Conservation (phyloP, 2,329 filamentous ascomycete genomes). For the Diaporthe capsici region DNA sequence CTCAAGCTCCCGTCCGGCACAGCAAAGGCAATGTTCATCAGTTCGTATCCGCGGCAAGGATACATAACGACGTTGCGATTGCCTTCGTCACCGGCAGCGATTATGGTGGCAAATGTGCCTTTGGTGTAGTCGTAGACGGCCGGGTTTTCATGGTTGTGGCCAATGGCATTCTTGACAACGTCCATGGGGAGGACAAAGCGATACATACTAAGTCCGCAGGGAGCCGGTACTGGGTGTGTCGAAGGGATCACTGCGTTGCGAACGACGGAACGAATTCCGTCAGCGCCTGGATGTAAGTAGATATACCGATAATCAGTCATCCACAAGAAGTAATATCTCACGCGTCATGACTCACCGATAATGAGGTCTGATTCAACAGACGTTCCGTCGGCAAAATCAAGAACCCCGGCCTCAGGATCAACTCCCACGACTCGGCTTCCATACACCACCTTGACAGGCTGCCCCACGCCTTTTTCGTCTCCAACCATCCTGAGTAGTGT, state of each 20-base stretch:
- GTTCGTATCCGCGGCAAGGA: neutral
- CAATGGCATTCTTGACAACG: neutral
- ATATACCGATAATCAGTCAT: neutral
- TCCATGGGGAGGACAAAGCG: conserved; percentile 11
- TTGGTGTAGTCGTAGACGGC: neutral
- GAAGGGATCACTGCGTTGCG: neutral
- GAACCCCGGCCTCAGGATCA: neutral
- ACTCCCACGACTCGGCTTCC: neutral
- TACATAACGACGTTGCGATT: conserved; percentile 14
- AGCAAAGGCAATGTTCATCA: conserved; percentile 17
- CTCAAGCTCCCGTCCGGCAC: neutral
- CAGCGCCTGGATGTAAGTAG: neutral
- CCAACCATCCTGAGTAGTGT: neutral
- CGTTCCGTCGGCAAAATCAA: conserved; percentile 1
- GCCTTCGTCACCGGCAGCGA: conserved; percentile 5
- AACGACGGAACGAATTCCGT: conserved; percentile 11
- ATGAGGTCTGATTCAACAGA: conserved; percentile 1
- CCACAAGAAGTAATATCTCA: neutral
- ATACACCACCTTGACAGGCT: neutral
- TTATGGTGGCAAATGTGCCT: neutral
- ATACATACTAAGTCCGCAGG: neutral
- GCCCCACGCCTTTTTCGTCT: neutral
- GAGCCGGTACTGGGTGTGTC: neutral
- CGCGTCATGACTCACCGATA: neutral
- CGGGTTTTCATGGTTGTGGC: neutral